Evolutionary conservation across 257 asterid species (phyloP), one percentile per base, ranked within the genome.

Genomic region (Petunia axillaris): DNA sequence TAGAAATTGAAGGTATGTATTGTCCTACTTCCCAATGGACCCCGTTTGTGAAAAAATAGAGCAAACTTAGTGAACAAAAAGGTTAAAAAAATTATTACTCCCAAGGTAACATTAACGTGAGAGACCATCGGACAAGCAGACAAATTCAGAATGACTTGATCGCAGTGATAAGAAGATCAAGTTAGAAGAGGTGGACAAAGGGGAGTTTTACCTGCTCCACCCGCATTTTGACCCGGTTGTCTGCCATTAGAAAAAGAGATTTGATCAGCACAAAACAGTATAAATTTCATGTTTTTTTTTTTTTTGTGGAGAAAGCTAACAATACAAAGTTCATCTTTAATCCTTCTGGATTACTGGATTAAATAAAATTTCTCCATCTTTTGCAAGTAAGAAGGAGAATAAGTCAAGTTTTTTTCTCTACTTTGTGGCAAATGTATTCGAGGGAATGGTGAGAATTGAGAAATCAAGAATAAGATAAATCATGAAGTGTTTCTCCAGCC

Each of bases 141-240:
- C 46, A 48, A 73, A 50, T 50, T 73, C 60, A 35, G 62, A 73
- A 36, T 36, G 44, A 73, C 78, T 43, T 36, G 46, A 73, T 50
- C 11, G 11, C 40, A 38, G 62, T 6, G 44, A 73, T 50, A 36
- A 1, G 78, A 73, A 35, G 35, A 73, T 36, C 78, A 10, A 25
- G 48, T 67, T 59, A 9, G 7, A 67, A 78, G 76, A 46, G 14
- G 48, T 35, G 57, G n/a, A 41, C 39, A 6, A 65, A 35, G 11
- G 46, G 25, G 38, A 14, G 41, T 44, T 68, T 2, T 74, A 81
- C 83, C 83, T 62, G 44, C 46, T 59, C 66, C 86, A 66, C 84
- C 85, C 36, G 83, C 78, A 77, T 78, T 85, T 77, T 80, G 88
- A 57, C 90, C 88, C 3, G 85, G 55, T 66, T 11, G 78, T 73